Base-by-base conservation (phyloP, 1,139 yeast genomes). In the Candida sp. region DNA sequence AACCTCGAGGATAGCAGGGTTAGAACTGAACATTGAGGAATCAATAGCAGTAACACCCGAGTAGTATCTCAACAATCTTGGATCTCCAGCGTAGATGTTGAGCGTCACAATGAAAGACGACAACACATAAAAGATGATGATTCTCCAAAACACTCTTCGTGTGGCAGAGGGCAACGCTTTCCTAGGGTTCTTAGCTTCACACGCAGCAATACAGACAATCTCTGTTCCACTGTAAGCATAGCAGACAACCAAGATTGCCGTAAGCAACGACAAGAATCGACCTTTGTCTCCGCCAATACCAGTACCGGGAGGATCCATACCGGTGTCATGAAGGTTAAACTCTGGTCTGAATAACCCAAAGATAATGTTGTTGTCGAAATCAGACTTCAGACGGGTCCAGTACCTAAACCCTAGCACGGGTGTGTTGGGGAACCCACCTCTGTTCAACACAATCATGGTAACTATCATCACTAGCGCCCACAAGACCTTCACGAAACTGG, bases 191-290 rank as follows among this genome's bases (percentile, higher is more conserved):
- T 87, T 77, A 8, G 94, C 90, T 66, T 91, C 97, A 63, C 94
- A 90, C 1, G 96, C 94, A 1, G 96, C 93, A 53, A 90, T 84
- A 58, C 89, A 86, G 27, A 90, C 96, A 54, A 88, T 84, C 60
- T 90, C 96, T 0, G 93, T 86, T 0, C 96, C 96, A 50, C 87
- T 83, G 61, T 86, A 90, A 0, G 96, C 86, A 62, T 86, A 88
- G 0, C 90, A 77, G 0, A 92, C 86, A 27, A 85, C 82, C 48
- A 85, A 71, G 1, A 85, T 70, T 0, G 94, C 90, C 1, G 84
- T 81, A 51, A 88, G 58, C 23, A 89, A 69, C 39, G 91, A 87
- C 49, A 87, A 68, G 49, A 90, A 78, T 39, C 90, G 69, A 0
- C 96, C 96, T 30, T 72, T 62, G 40, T 73, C 67, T 2, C 96